Conservation (phyloP, 805 yeast species). For the Candida andamanensis region DNA sequence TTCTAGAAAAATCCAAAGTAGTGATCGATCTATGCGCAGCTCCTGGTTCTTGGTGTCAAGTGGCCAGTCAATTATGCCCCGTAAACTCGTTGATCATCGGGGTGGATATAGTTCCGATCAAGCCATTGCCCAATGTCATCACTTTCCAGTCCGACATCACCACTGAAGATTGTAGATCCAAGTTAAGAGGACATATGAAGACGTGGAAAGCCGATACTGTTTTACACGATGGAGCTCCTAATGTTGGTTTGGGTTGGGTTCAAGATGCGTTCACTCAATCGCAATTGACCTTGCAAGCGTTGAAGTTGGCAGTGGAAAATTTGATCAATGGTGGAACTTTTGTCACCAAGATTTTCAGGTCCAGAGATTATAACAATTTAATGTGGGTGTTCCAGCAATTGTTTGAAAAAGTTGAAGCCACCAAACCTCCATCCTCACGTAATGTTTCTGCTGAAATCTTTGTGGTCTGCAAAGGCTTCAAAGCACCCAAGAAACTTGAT, state of each 20-base stretch:
- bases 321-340: conserved; percentile 89
- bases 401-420: conserved; percentile 95
- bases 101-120: conserved; percentile 98
- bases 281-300: conserved; percentile 88
- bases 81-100: conserved; percentile 91
- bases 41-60: conserved; percentile 95
- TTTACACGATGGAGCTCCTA: conserved; percentile 99
- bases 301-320: conserved; percentile 91
- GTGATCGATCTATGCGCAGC: conserved; percentile 98
- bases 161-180: conserved; percentile 95
- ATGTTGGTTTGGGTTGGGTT: conserved; percentile 99
- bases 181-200: conserved; percentile 90
- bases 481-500: conserved; percentile 93
- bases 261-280: conserved; percentile 99
- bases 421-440: conserved; percentile 98
- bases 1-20: conserved; percentile 88
- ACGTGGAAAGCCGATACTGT: conserved; percentile 99
- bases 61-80: conserved; percentile 91
- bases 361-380: conserved; percentile 95
- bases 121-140: conserved; percentile 90
- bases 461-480: conserved; percentile 92
- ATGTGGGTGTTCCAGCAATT: conserved; percentile 97
- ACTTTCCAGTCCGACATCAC: conserved; percentile 97
- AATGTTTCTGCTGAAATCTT: conserved; percentile 98
- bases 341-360: conserved; percentile 94